phyloP scores from a whole-genome alignment of 1,139 yeast species.

The Kazachstania sp. region DNA sequence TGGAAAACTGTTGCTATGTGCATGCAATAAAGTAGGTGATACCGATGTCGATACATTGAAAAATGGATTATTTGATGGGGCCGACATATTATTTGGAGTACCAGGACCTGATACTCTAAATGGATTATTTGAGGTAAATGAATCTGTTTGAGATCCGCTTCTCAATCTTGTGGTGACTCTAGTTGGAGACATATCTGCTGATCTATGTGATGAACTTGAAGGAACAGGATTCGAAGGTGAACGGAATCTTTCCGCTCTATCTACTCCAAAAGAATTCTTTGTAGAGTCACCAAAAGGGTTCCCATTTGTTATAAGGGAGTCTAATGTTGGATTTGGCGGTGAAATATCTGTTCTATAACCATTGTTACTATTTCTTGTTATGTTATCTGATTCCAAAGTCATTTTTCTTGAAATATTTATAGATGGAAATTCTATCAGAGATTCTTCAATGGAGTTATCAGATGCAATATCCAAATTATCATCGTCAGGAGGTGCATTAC shows the following conservation, averaged over 20 bases:
- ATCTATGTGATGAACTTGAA: constrained; percentile 10
- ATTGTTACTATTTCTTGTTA: not conserved
- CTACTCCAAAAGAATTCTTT: not conserved
- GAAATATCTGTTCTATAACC: not conserved
- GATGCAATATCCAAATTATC: not conserved
- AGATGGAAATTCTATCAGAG: constrained; percentile 1
- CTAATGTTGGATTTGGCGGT: not conserved
- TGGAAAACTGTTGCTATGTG: not conserved
- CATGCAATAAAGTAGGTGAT: not conserved
- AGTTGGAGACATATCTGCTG: constrained; percentile 1
- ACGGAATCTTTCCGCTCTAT: constrained; percentile 5
- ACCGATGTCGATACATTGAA: not conserved
- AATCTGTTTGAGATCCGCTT: not conserved
- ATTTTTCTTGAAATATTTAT: not conserved
- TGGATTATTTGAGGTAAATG: constrained; percentile 4
- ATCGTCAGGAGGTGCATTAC: not conserved
- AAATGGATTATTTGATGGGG: constrained; percentile 5
- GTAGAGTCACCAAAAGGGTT: too few species aligned
- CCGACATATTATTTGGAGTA: not conserved
- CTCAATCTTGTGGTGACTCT: not conserved
- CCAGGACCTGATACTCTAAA: not conserved
- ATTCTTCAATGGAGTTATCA: constrained; percentile 1
- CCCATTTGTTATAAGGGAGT: not conserved
- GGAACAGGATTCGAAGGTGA: constrained; percentile 23
- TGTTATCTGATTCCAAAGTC: not conserved